Evolutionary conservation across 768 basidiomycete species (phyloP).

Genomic region (Leccinellum albellum): DNA sequence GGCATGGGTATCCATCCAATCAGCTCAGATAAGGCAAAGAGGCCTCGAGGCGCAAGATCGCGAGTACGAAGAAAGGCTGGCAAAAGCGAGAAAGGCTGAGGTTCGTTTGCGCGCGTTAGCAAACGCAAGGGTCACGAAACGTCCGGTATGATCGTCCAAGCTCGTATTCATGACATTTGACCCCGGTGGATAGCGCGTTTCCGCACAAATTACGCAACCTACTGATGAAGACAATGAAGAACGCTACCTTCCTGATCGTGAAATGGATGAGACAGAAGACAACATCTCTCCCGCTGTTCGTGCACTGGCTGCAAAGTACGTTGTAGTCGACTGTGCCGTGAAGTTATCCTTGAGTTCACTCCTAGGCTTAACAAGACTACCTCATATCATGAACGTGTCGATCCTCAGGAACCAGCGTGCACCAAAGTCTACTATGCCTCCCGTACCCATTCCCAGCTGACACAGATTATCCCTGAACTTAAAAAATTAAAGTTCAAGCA

Average conservation of each 20-base stretch:
- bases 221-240: conserved; percentile 51
- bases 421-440: conserved; percentile 93
- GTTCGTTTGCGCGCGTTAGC: conserved; percentile 50
- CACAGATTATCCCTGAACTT: conserved; percentile 86
- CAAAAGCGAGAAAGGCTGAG: conserved; percentile 60
- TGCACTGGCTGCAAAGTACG: conserved; percentile 76
- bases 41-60: conserved; percentile 66
- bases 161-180: conserved; percentile 2
- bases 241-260: conserved; percentile 66
- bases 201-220: conserved; percentile 11
- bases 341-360: not conserved
- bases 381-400: conserved; percentile 6
- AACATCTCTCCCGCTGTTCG: conserved; percentile 76
- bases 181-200: conserved; percentile 22
- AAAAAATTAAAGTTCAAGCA: conserved; percentile 58
- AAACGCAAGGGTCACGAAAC: conserved; percentile 57
- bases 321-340: not conserved
- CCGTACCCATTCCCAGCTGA: conserved; percentile 91
- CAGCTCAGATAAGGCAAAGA: conserved; percentile 56
- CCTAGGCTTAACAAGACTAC: conserved; percentile 14
- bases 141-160: conserved; percentile 41
- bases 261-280: conserved; percentile 33
- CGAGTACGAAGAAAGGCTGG: conserved; percentile 60
- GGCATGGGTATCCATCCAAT: conserved; percentile 76
- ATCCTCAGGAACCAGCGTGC: conserved; percentile 50